Evolutionary conservation across 179 eudicot genomes (phyloP).

Genomic region (Vitellaria paradoxa): DNA sequence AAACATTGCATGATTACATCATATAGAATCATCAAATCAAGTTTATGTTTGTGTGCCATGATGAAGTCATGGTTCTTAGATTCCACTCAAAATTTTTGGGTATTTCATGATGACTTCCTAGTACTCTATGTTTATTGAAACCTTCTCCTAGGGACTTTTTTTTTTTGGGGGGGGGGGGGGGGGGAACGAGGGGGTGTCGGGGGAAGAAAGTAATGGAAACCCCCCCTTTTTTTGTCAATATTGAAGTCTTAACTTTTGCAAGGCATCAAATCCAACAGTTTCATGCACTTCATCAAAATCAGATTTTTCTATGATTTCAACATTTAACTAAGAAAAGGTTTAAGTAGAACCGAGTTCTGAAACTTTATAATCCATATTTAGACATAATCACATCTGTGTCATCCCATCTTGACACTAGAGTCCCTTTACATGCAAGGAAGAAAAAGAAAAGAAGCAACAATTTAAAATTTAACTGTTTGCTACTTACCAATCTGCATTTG

Average conservation of each 20-base stretch:
- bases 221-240: background rate
- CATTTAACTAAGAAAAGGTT: background rate
- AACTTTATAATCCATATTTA: background rate
- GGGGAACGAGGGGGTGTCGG: no score
- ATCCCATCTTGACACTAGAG: background rate
- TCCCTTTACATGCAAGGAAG: background rate
- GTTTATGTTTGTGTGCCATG: background rate
- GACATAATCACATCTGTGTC: background rate
- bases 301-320: background rate
- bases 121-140: background rate
- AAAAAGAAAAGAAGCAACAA: background rate
- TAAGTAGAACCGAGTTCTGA: background rate
- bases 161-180: background rate
- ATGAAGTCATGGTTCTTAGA: background rate
- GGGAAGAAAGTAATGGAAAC: no score
- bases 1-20: background rate
- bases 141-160: background rate
- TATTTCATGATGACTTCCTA: background rate
- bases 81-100: background rate
- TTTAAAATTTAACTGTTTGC: background rate
- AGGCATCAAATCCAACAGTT: background rate
- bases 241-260: background rate
- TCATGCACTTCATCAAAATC: background rate
- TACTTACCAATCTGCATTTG: background rate
- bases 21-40: background rate